Base-by-base conservation (phyloP, 1,284 basidiomycete genomes). In the Malassezia equina region DNA sequence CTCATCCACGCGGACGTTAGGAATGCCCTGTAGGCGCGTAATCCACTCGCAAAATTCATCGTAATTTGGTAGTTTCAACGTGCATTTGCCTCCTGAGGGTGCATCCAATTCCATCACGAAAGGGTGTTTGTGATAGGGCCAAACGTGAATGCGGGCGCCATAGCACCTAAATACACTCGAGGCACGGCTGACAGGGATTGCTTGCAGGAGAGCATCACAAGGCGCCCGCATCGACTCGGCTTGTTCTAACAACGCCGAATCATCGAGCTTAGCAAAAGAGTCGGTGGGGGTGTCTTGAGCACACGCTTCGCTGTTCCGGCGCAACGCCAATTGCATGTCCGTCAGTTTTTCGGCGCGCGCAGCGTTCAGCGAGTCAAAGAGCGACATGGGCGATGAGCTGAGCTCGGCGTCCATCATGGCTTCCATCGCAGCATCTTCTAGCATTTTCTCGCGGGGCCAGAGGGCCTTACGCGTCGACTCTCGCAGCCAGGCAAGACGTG, bases 71-170 rank as follows among this genome's bases (percentile, higher is more conserved):
- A 71, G 65, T 50, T 74, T 71, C 40, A 74, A 46, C 19, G 70
- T 58, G 51, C 66, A 64, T 51, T 66, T 64, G 32, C 53, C 56
- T 4, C 71, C 67, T 17, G 66, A 62, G 17, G 63, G 59, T n/a
- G 60, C 59, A 11, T 62, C 63, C 23, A 74, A 42, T 31, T 74
- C 67, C 47, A 74, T 67, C 11, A 68, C 61, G 42, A 61, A 71
- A 7, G 66, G 65, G 17, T 68, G 60, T 45, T 70, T 66, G 4
- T 60, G 32, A 36, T 71, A 73, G 48, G 59, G 59, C 71, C 71
- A 74, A 7, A 65, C 51, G n/a, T 59, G 47, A 1, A 69, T 52
- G 23, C 52, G 59, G 9, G 70, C 69, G 25, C 64, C 64, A 9
- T 29, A 15, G 33, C 55, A 57, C n/a, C 28, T 7, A 33, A 57